A percentile compares a stretch with the other conserved stretches of the same genome.
These are phyloP conservation scores for Hydnum rufescens DNA, from an alignment of 768 basidiomycete species.

Conservation along the genomic window DNA sequence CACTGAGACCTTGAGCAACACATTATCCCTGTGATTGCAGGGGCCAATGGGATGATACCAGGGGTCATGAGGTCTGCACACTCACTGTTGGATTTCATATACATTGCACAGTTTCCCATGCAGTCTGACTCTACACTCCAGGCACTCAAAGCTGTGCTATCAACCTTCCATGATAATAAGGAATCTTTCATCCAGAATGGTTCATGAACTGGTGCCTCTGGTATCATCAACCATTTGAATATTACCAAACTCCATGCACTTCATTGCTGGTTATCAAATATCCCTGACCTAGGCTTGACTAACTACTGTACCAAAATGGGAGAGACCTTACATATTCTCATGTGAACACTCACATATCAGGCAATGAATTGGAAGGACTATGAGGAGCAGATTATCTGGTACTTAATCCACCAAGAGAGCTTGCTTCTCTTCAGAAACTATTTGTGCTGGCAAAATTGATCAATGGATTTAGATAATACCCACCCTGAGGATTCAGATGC, in stretches of 20 bases:
- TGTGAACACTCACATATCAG: not conserved
- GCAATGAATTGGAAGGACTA: not conserved
- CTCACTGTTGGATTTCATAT: slow-evolving; percentile 23
- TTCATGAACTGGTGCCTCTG: not conserved
- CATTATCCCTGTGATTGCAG: slow-evolving; percentile 8
- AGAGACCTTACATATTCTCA: slow-evolving; percentile 24
- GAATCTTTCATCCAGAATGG: not conserved
- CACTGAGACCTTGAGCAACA: slow-evolving; percentile 1
- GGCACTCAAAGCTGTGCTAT: slow-evolving; percentile 14
- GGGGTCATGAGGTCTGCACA: slow-evolving; percentile 12
- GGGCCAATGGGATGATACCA: no score
- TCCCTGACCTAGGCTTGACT: slow-evolving; percentile 17
- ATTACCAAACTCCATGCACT: slow-evolving; percentile 22
- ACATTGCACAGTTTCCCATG: slow-evolving; percentile 19
- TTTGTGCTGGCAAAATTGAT: not conserved
- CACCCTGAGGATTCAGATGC: no score
- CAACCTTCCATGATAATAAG: slow-evolving; percentile 2
- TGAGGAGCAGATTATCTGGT: not conserved
- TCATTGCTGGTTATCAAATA: slow-evolving; percentile 15
- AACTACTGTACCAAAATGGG: slow-evolving; percentile 20
- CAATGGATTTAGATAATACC: no score
- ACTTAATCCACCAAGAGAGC: not conserved
- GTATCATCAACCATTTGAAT: slow-evolving; percentile 16
- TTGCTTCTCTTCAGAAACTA: not conserved
- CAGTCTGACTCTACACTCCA: slow-evolving; percentile 19